Percentiles rank a stretch among this genome's conserved stretches.
These are phyloP conservation scores for Fusarium longipes DNA, from an alignment of 2,329 filamentous ascomycete species.

Conservation along the genomic window DNA sequence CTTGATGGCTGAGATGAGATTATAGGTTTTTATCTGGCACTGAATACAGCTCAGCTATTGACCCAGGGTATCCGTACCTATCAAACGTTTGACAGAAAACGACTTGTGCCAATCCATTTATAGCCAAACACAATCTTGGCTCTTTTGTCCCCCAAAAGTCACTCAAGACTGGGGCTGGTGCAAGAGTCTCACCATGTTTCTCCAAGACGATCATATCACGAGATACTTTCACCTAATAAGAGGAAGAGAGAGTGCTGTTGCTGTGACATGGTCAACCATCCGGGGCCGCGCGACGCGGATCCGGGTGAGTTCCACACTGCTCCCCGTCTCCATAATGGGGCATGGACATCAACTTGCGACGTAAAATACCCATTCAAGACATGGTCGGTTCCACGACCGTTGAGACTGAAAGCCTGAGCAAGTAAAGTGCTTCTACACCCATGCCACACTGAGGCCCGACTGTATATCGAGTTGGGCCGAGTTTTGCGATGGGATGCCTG, in stretches of 20 bases:
- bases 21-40: not conserved
- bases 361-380: conserved; percentile 14
- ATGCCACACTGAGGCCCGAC: not conserved
- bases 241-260: conserved; percentile 3
- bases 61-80: not conserved
- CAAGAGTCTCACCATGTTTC: conserved; percentile 26
- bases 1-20: conserved; percentile 25
- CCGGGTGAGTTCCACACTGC: conserved; percentile 24
- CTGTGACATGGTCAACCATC: conserved; percentile 8
- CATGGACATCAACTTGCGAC: conserved; percentile 12
- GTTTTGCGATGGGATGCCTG: conserved; percentile 21
- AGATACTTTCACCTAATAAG: conserved; percentile 46
- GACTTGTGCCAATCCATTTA: not conserved
- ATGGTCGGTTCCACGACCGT: conserved; percentile 10
- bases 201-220: conserved; percentile 40
- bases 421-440: not conserved
- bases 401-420: conserved; percentile 4
- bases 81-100: not conserved
- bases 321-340: conserved; percentile 8
- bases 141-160: not conserved
- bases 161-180: not conserved
- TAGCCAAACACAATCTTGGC: not conserved
- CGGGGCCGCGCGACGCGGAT: conserved; percentile 17
- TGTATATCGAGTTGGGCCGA: not conserved
- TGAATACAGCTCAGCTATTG: not conserved